Evolutionary conservation across 768 basidiomycete genomes (phyloP), one percentile per base, ranked within the genome.

Genomic region (Lentinula edodes): DNA sequence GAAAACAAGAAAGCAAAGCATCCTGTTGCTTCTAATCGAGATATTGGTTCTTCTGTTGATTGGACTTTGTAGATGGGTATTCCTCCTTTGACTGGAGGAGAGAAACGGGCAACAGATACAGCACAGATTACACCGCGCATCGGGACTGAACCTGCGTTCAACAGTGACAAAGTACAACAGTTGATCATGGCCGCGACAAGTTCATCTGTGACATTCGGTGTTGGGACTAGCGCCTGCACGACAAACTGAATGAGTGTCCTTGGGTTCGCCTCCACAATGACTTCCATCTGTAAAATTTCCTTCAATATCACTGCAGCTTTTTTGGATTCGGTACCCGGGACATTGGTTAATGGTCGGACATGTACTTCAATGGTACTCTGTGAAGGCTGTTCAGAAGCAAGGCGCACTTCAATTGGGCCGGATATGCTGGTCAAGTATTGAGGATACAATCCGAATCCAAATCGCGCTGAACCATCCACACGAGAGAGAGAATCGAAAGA

Each of bases 171-270:
- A 5, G 83, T 83, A 64, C 82, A 79, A 0, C 90, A 87, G 63
- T 93, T 93, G 64, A 91, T 83, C 70, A 86, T 75, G 2, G 87
- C 80, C 0, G 90, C 86, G 1, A 83, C 73, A 28, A 89, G 74
- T 0, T 75, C 75, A 32, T 80, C 75, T 36, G 74, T 73, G 34
- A 20, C 6, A n/a, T 67, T 53, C 58, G 68, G 61, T 66, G 64
- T 28, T 5, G 62, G 63, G 9, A 72, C 58, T 1, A 91, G 75
- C 2, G 81, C 77, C 71, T 94, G 92, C 0, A 89, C 78, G 1
- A 91, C 87, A n/a, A 94, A 77, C 65, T 93, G 91, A 2, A 93
- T 76, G 9, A 91, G 78, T 2, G 89, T 85, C 13, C 92, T 77
- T 7, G 92, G 93, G 61, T 87, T 80, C 12, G 50, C 68, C 52